Percentiles rank a stretch among this genome's conserved stretches.
These are phyloP conservation scores for Trametes maxima DNA, from an alignment of 768 basidiomycete genomes.

Conservation along the genomic window DNA sequence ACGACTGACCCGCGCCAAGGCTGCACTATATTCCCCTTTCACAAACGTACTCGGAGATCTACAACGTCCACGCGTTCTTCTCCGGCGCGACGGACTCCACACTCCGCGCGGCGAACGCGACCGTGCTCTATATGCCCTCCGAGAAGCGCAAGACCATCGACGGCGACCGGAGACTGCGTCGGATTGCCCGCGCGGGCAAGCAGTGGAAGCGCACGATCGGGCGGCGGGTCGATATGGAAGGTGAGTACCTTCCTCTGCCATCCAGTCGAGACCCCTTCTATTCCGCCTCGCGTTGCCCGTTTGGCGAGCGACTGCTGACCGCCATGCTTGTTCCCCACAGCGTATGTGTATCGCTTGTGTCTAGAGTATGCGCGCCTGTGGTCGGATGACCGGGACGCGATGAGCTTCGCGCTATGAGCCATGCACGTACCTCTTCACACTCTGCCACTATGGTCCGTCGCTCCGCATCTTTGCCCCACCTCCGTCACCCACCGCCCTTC, in stretches of 20 bases:
- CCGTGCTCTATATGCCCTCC: constrained; percentile 37
- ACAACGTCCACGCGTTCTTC: constrained; percentile 93
- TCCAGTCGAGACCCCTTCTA: background rate
- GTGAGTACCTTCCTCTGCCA: constrained; percentile 44
- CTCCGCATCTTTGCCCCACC: background rate
- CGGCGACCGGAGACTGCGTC: constrained; percentile 70
- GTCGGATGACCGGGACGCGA: constrained; percentile 81
- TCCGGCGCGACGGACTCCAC: constrained; percentile 75
- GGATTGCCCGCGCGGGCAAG: constrained; percentile 91
- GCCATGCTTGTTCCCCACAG: constrained; percentile 40
- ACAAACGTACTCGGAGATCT: constrained; percentile 84
- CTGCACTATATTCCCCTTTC: constrained; percentile 95
- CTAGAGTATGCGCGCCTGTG: constrained; percentile 87
- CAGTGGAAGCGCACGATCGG: constrained; percentile 89
- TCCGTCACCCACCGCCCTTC: background rate
- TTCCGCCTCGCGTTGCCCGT: constrained; percentile 1
- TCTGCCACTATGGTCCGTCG: background rate
- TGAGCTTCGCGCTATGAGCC: constrained; percentile 43
- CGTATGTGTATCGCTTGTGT: constrained; percentile 84
- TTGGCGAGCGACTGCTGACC: constrained; percentile 17
- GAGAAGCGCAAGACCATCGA: constrained; percentile 46
- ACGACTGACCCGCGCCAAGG: constrained; percentile 46
- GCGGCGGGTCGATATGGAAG: constrained; percentile 89
- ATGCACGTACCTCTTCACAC: background rate
- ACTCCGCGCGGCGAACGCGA: constrained; percentile 54